Base-by-base conservation (phyloP, 75 land plant genomes). In the Selaginella tamariscina region DNA sequence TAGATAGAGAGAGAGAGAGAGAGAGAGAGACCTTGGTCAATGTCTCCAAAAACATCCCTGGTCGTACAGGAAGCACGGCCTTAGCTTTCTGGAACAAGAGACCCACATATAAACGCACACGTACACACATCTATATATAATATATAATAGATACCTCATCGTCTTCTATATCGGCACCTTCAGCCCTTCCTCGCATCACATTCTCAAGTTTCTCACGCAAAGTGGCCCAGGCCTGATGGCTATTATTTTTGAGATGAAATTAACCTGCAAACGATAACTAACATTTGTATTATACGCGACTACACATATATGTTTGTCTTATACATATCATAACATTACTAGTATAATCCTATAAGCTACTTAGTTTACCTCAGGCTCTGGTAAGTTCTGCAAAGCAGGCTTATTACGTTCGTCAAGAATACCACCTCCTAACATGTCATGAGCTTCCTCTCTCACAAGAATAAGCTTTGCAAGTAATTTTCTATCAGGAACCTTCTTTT, bases 1-100 rank as follows among this genome's bases (percentile, higher is more conserved):
- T 39, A 15, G 49, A 39, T 39, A 39, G 15, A 39, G 15, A 15
- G 0, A 54, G 29, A 59, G 30, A 66, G 56, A 29, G 49, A 24
- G 20, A 18, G 13, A 29, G 56, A 65, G 57, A 39, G 11, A 56
- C 98, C 91, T 90, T 94, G 20, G 86, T 77, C 44, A 94, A 85
- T 32, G 96, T 91, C 69, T 94, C 97, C 39, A 94, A 78, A 77
- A 94, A 94, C 88, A 87, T 86, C 70, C 98, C 98, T 56, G 98
- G 98, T 2, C 96, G 96, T 1, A 94, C 88, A 21, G 98, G 98
- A 64, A 71, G 83, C 55, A 81, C 82, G 27, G 44, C 81, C 91
- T 65, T 65, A 8, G n/a, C 13, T 28, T 65, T 26, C 32, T 18
- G 24, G 2, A 29, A 5, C 67, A 24, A 9, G 77, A 27, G 55